phyloP scores from a whole-genome alignment of 805 yeast species.

The Barnettozyma siamensis region DNA sequence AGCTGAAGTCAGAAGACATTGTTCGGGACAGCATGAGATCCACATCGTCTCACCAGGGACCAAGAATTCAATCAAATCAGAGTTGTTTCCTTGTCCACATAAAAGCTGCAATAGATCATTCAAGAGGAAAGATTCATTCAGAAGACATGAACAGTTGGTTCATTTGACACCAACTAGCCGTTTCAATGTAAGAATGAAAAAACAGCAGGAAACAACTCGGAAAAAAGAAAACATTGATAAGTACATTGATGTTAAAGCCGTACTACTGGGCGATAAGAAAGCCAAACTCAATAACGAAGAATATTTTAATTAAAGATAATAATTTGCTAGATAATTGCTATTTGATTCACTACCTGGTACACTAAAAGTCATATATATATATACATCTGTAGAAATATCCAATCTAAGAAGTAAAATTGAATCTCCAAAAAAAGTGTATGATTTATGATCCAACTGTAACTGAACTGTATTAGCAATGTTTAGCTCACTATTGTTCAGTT shows the following conservation, averaged over 20 bases:
- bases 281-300: too few relatives aligned
- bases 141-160: conserved; percentile 47
- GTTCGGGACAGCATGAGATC: conserved; percentile 38
- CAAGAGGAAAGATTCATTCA: conserved; percentile 47
- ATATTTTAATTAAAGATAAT: too few relatives aligned
- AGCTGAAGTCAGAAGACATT: conserved; percentile 45
- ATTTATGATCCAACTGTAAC: too few relatives aligned
- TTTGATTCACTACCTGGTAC: too few relatives aligned
- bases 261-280: too few relatives aligned
- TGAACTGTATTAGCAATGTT: too few relatives aligned
- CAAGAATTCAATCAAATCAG: conserved; percentile 1
- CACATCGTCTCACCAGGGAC: conserved; percentile 5
- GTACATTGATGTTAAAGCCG: background rate
- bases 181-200: conserved; percentile 31
- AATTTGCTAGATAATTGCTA: too few relatives aligned
- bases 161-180: conserved; percentile 37
- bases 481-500: too few relatives aligned
- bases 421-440: too few relatives aligned
- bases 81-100: conserved; percentile 24
- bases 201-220: background rate
- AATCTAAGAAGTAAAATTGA: too few relatives aligned
- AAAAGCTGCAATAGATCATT: conserved; percentile 41
- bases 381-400: too few relatives aligned
- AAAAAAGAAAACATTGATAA: conserved; percentile 1
- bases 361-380: too few relatives aligned